A percentile compares a stretch with the other conserved stretches of the same genome.
Conservation (phyloP, 768 basidiomycete genomes). For the Lentinus brumalis region DNA sequence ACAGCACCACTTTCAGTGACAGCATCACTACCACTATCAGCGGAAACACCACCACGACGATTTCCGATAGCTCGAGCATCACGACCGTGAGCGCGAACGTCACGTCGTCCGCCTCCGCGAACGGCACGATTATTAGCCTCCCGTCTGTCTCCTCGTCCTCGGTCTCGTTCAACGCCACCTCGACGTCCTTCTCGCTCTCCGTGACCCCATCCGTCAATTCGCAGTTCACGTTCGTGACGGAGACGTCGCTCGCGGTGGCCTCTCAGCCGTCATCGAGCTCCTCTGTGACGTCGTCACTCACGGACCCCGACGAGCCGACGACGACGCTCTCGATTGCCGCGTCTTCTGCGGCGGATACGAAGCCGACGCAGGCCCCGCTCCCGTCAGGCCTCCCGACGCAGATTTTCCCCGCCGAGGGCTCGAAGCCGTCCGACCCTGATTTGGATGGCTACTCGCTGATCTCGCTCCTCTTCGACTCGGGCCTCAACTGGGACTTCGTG, state of each 20-base stretch:
- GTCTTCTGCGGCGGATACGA: constrained; percentile 23
- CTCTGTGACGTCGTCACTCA: constrained; percentile 8
- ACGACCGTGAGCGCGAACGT: neutral
- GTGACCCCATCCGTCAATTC: constrained; percentile 33
- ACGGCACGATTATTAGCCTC: constrained; percentile 35
- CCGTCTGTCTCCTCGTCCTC: constrained; percentile 24
- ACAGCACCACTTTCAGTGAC: neutral
- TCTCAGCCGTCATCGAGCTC: constrained; percentile 25
- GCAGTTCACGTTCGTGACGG: constrained; percentile 38
- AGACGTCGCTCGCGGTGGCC: constrained; percentile 35
- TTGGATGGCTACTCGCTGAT: constrained; percentile 50
- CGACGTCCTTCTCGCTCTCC: constrained; percentile 23
- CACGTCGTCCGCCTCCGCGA: constrained; percentile 9
- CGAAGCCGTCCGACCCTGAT: constrained; percentile 26
- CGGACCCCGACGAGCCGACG: constrained; percentile 42
- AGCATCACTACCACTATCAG: neutral
- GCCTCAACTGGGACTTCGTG: constrained; percentile 72
- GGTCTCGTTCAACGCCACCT: constrained; percentile 15
- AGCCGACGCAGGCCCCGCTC: constrained; percentile 40
- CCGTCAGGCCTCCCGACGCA: constrained; percentile 61
- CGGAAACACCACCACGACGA: constrained; percentile 1
- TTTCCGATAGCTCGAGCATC: neutral
- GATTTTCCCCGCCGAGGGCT: constrained; percentile 49
- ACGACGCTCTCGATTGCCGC: constrained; percentile 32
- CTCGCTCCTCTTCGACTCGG: constrained; percentile 61